Evolutionary conservation across 2,329 filamentous ascomycete genomes (phyloP), one percentile per base, ranked within the genome.

Genomic region (Neopestalotiopsis sp.): DNA sequence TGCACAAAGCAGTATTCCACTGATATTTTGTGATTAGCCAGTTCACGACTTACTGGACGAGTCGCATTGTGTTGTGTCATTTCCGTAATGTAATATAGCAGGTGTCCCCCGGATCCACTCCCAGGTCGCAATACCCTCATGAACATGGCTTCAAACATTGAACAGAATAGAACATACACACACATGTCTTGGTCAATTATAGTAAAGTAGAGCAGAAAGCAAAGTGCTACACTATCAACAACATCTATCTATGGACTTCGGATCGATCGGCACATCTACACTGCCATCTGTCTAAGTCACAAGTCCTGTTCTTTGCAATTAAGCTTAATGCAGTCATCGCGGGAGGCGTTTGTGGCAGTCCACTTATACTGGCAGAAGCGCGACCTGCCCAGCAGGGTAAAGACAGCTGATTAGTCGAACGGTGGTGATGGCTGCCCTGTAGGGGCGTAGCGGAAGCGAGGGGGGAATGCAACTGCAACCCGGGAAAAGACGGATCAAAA

Each of bases 351-450:
- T 34, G 28, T 62, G 59, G 20, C 30, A 62, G 59, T 53, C 45
- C 45, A 53, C 45, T 53, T 53, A 53, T n/a, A 53, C 45, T 53
- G 45, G 17, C 45, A n/a, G 57, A 59, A 17, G 34, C 32, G n/a
- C 59, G 59, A 62, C 59, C 59, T 62, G 59, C 59, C 34, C 32
- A 42, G 30, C 59, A 34, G 28, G 57, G 57, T 59, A 59, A 59
- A 30, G 24, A 56, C 57, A 59, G 30, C 45, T 53, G 45, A 53
- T 53, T 53, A 53, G 45, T 53, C 45, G 45, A 38, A 53, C 45
- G 45, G 45, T n/a, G 14, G 5, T 59, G 57, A 62, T 62, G 59
- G 59, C 59, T 20, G 17, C 13, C 59, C 34, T 34, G 28, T 20
- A 40, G 14, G 59, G n/a, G n/a, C 34, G 58, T 30, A 30, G 42